phyloP scores from a whole-genome alignment of 2,329 filamentous ascomycete genomes.

The Alternaria sp. region DNA sequence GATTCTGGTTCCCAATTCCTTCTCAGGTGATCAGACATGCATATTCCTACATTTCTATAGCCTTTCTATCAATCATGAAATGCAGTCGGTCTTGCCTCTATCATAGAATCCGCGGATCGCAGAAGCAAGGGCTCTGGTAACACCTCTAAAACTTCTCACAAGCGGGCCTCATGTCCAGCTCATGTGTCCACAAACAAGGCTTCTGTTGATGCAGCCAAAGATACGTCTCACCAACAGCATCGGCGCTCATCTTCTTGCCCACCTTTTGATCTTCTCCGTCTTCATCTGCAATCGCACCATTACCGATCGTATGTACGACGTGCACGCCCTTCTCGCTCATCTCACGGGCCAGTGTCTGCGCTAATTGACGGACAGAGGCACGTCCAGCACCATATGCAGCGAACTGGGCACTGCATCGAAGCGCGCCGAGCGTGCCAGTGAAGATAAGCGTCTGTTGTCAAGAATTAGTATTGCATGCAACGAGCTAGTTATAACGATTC shows the following conservation, averaged over 20 bases:
- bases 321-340: conserved; percentile 64
- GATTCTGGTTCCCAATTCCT: not conserved
- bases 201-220: conserved; percentile 58
- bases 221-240: conserved; percentile 64
- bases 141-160: conserved; percentile 55
- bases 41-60: not conserved
- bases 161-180: conserved; percentile 59
- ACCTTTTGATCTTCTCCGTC: conserved; percentile 55
- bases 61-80: not conserved
- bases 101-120: not conserved
- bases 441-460: conserved; percentile 9
- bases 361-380: conserved; percentile 60
- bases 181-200: conserved; percentile 60
- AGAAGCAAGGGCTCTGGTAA: not conserved
- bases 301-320: conserved; percentile 65
- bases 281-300: conserved; percentile 61
- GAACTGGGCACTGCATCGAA: conserved; percentile 61
- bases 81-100: not conserved
- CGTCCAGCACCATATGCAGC: conserved; percentile 63
- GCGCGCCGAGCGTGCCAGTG: conserved; percentile 59
- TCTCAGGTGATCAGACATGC: not conserved
- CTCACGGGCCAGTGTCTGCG: conserved; percentile 63
- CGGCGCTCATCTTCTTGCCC: conserved; percentile 64
- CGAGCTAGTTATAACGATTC: too few species aligned
- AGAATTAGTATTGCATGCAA: not conserved